These are phyloP conservation scores for Cladosporium cucumerinum DNA, from an alignment of 2,329 filamentous ascomycete species.

Conservation along the genomic window DNA sequence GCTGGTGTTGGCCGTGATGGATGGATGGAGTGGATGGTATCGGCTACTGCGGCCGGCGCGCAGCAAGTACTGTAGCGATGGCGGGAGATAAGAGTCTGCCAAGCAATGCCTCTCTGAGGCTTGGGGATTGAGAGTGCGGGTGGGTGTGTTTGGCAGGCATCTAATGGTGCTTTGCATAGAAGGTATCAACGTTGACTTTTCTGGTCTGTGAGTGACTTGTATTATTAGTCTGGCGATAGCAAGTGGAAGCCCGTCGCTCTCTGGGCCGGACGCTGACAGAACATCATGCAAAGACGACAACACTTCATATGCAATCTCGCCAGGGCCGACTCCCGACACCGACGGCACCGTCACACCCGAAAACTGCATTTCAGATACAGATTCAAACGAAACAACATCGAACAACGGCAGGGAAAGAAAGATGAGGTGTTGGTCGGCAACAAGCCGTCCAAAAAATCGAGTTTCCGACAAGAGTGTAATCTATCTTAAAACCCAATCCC, in stretches of 20 bases:
- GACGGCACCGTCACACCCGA: background rate
- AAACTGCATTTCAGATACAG: background rate
- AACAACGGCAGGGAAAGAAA: background rate
- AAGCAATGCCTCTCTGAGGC: background rate
- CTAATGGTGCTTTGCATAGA: no score
- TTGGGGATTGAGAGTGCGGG: background rate
- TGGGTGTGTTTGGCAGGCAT: no score
- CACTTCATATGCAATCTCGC: background rate
- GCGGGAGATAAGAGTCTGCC: slow-evolving; percentile 5
- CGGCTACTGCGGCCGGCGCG: background rate
- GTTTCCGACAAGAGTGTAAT: background rate
- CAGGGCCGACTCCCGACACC: background rate
- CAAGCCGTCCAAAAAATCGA: background rate
- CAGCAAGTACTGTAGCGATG: background rate
- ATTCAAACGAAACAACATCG: background rate
- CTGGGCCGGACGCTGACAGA: background rate
- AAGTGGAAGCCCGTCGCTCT: background rate
- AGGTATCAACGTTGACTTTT: no score
- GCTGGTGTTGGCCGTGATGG: background rate
- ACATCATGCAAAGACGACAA: background rate
- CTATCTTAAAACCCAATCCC: slow-evolving; percentile 4
- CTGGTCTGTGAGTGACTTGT: no score
- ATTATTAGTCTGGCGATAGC: background rate
- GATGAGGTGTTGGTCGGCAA: background rate
- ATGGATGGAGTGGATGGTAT: slow-evolving; percentile 2